phyloP scores from a whole-genome alignment of 2,329 filamentous ascomycete species.

The Pestalotiopsis sp. region DNA sequence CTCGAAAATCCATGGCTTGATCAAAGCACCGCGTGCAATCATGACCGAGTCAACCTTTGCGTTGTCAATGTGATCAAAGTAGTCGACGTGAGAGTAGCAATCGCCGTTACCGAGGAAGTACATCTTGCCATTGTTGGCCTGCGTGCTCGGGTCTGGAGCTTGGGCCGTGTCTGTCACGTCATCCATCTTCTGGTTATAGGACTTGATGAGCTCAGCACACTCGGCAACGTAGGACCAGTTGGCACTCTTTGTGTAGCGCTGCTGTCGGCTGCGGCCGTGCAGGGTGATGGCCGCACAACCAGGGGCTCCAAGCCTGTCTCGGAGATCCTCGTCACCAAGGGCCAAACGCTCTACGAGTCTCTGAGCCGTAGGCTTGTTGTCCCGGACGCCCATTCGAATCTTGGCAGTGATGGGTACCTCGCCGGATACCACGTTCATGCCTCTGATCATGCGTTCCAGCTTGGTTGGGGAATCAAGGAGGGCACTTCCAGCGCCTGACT shows the following conservation, averaged over 20 bases:
- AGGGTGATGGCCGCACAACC: slow-evolving; percentile 95
- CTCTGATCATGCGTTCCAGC: slow-evolving; percentile 90
- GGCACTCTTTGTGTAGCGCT: slow-evolving; percentile 89
- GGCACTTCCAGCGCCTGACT: slow-evolving; percentile 85
- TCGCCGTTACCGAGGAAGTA: slow-evolving; percentile 98
- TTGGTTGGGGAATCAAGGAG: slow-evolving; percentile 88
- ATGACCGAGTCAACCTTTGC: slow-evolving; percentile 90
- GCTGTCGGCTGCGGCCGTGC: slow-evolving; percentile 90
- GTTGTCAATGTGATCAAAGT: slow-evolving; percentile 75
- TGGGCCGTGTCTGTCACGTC: slow-evolving; percentile 73
- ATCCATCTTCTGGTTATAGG: slow-evolving; percentile 72
- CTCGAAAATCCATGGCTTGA: slow-evolving; percentile 99
- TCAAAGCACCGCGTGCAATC: slow-evolving; percentile 92
- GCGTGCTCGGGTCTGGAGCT: slow-evolving; percentile 76
- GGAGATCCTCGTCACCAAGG: slow-evolving; percentile 75
- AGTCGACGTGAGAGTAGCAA: slow-evolving; percentile 91
- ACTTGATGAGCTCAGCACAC: slow-evolving; percentile 81
- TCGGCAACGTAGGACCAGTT: slow-evolving; percentile 96
- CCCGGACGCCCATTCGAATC: slow-evolving; percentile 87
- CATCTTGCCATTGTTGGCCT: slow-evolving; percentile 70
- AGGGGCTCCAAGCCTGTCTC: slow-evolving; percentile 70
- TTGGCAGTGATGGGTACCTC: slow-evolving; percentile 93
- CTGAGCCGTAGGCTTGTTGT: slow-evolving; percentile 76
- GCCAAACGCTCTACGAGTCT: slow-evolving; percentile 83
- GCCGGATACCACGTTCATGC: slow-evolving; percentile 92